Evolutionary conservation across 148 eudicot species (phyloP), one percentile per base, ranked within the genome.

Genomic region (Chenopodium formosanum): DNA sequence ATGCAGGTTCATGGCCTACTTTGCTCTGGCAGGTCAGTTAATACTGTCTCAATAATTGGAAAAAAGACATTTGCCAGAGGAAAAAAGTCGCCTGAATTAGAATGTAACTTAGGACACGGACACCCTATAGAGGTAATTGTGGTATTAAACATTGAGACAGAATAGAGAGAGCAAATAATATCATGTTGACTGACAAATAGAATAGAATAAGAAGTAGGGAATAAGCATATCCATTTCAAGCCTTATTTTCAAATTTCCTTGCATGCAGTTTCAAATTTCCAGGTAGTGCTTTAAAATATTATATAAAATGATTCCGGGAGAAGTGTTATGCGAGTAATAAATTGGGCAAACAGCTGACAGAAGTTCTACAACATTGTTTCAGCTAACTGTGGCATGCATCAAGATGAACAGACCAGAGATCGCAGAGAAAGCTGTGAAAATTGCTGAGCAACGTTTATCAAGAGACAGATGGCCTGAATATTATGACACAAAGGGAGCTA

Each of bases 1-100:
- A 91, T 86, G 94, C 88, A 69, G 94, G 97, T 72, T 91, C 97
- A 25, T 93, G 97, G 97, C 97, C 97, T 78, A 91, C 97, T 84
- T 87, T 93, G 88, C 94, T 93, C 73, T 93, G 97, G 97, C 97
- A 93, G 94, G 97, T 91, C 72, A 85, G 91, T 85, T 70, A 23
- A 34, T 77, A 53, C 4, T 4, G 4, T 16, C 60, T 3, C 20
- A 25, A 25, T 25, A 25, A 25, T 25, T 25, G 25, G 25, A 25
- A 25, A 25, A 25, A 25, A 48, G 12, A 11, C 0, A 48, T 11
- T 0, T 52, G 25, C 48, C 9, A 52, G 16, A 52, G 16, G 2
- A 48, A 52, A 52, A 52, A 52, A 16, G 25, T 52, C 16, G 13
- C 58, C 58, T 10, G 4, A 53, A 53, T 19, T 53, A 53, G 58